Percentiles rank a stretch among this genome's conserved stretches.
These are phyloP conservation scores for Talaromyces wortmannii DNA, from an alignment of 495 filamentous ascomycete species.

Conservation along the genomic window DNA sequence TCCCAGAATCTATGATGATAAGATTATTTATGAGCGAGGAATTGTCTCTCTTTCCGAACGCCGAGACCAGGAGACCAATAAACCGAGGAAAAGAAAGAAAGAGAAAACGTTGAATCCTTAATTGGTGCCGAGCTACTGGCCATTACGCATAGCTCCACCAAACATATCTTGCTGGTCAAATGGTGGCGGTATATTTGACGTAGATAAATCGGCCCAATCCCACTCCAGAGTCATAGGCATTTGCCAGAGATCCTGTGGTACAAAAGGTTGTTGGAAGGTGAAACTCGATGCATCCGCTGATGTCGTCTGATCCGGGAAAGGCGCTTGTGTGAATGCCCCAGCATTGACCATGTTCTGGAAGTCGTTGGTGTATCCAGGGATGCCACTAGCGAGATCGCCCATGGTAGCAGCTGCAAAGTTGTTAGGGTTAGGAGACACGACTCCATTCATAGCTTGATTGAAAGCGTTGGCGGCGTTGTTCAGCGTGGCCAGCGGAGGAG, in stretches of 20 bases:
- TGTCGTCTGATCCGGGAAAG: slow-evolving; percentile 36
- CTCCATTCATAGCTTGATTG: not conserved
- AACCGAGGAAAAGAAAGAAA: too few species aligned
- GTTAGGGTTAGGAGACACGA: not conserved
- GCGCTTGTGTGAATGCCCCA: slow-evolving; percentile 26
- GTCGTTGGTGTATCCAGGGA: slow-evolving; percentile 29
- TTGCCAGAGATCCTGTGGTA: slow-evolving; percentile 95
- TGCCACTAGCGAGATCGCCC: not conserved
- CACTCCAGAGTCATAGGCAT: slow-evolving; percentile 96
- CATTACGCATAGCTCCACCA: slow-evolving; percentile 17
- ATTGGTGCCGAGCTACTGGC: slow-evolving; percentile 3
- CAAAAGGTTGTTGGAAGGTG: slow-evolving; percentile 80
- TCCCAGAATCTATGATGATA: not conserved
- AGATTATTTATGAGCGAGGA: not conserved
- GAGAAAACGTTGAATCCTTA: too few species aligned
- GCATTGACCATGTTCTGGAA: slow-evolving; percentile 34
- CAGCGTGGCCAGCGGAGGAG: not conserved
- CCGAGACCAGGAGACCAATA: not conserved
- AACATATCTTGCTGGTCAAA: slow-evolving; percentile 23
- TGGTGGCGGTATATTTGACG: slow-evolving; percentile 34
- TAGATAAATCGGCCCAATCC: slow-evolving; percentile 89
- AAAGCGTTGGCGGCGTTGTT: slow-evolving; percentile 10
- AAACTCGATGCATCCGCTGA: slow-evolving; percentile 31
- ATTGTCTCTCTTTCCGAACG: not conserved
- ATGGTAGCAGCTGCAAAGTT: not conserved